A percentile compares a stretch with the other conserved stretches of the same genome.
Conservation (phyloP, 2,329 filamentous ascomycete species). For the Scopulariopsis brevicaulis region DNA sequence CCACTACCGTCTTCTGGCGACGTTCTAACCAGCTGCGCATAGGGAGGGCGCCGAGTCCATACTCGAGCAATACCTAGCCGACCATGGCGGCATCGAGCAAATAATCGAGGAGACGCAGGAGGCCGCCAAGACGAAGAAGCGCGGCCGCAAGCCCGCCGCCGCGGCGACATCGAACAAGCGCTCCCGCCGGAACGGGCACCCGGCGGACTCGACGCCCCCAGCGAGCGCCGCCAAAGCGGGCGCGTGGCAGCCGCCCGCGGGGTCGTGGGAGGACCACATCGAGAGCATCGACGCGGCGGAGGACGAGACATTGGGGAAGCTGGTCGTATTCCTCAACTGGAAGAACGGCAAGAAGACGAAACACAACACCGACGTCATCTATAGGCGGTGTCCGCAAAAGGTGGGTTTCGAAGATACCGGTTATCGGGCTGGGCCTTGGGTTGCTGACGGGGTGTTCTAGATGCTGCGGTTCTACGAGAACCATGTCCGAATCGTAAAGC, state of each 20-base stretch:
- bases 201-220: slow-evolving; percentile 34
- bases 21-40: neutral
- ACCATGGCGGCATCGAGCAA: slow-evolving; percentile 50
- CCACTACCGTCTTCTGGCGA: neutral
- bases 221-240: slow-evolving; percentile 22
- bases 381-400: slow-evolving; percentile 70
- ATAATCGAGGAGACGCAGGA: slow-evolving; percentile 39
- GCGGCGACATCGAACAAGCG: slow-evolving; percentile 15
- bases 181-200: slow-evolving; percentile 37
- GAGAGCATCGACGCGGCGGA: slow-evolving; percentile 61
- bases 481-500: slow-evolving; percentile 41
- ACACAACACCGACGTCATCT: slow-evolving; percentile 56
- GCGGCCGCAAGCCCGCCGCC: slow-evolving; percentile 31
- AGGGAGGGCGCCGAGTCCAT: slow-evolving; percentile 48
- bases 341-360: slow-evolving; percentile 63
- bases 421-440: no score
- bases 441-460: slow-evolving; percentile 19
- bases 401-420: slow-evolving; percentile 21
- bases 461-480: slow-evolving; percentile 50
- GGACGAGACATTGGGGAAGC: slow-evolving; percentile 44
- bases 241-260: slow-evolving; percentile 55
- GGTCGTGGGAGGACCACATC: slow-evolving; percentile 69
- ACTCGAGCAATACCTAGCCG: slow-evolving; percentile 51
- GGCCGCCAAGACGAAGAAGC: slow-evolving; percentile 44
- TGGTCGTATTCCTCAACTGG: slow-evolving; percentile 64